These are phyloP conservation scores for Cercospora zeae-maydis DNA, from an alignment of 2,329 filamentous ascomycete genomes.

Conservation along the genomic window DNA sequence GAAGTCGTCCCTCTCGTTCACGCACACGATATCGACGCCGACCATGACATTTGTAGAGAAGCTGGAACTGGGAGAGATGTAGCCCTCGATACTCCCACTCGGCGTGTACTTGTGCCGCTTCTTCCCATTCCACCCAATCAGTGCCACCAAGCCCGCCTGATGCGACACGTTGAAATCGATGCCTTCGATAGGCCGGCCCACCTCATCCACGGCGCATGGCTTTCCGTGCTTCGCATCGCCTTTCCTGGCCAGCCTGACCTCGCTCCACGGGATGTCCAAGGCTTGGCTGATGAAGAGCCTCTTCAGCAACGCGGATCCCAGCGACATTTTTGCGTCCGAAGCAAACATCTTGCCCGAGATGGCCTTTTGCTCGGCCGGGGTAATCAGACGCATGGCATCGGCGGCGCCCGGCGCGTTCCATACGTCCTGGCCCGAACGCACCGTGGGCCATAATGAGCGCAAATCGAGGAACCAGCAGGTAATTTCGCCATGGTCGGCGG, in stretches of 20 bases:
- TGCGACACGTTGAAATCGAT: constrained; percentile 75
- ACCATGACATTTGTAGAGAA: constrained; percentile 47
- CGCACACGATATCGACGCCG: constrained; percentile 74
- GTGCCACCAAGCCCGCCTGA: constrained; percentile 69
- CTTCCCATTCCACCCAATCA: constrained; percentile 53
- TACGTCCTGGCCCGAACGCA: constrained; percentile 37
- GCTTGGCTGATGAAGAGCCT: constrained; percentile 62
- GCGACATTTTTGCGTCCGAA: constrained; percentile 67
- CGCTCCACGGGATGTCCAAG: constrained; percentile 58
- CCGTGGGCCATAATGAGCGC: constrained; percentile 45
- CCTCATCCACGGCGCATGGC: constrained; percentile 49
- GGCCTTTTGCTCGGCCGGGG: constrained; percentile 53
- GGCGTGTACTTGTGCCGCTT: constrained; percentile 28
- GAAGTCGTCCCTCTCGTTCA: constrained; percentile 64
- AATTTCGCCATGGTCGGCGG: constrained; percentile 29
- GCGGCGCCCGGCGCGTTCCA: constrained; percentile 41
- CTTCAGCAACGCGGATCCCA: constrained; percentile 71
- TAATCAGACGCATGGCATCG: constrained; percentile 43
- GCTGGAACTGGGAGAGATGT: constrained; percentile 24
- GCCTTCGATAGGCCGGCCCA: constrained; percentile 35
- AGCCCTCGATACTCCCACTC: constrained; percentile 29
- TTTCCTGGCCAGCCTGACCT: constrained; percentile 55
- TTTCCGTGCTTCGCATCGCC: constrained; percentile 51
- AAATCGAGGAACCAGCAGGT: constrained; percentile 52
- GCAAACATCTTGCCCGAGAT: constrained; percentile 54